phyloP scores from a whole-genome alignment of 2,329 filamentous ascomycete genomes.

The Colletotrichum viniferum region DNA sequence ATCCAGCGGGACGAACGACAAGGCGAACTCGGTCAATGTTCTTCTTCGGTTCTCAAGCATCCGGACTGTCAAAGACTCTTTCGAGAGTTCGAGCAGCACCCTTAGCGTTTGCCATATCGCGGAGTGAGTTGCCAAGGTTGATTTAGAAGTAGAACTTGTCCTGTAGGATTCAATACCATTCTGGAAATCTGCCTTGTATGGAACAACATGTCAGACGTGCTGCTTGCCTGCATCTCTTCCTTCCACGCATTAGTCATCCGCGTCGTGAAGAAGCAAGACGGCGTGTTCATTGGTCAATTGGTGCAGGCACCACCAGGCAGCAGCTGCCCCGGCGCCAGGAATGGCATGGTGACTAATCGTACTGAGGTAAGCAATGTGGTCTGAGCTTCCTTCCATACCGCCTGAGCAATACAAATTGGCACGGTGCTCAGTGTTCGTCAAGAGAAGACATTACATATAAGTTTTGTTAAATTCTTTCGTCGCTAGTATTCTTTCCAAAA shows the following conservation, averaged over 20 bases:
- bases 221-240: not conserved
- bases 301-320: slow-evolving; percentile 2
- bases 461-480: not conserved
- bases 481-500: not conserved
- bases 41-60: not conserved
- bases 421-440: not conserved
- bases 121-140: not conserved
- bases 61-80: not conserved
- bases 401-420: not conserved
- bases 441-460: not conserved
- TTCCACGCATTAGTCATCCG: not conserved
- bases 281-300: not conserved
- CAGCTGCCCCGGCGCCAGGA: not conserved
- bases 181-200: not conserved
- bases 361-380: not conserved
- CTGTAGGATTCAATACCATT: not conserved
- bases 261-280: not conserved
- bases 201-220: not conserved
- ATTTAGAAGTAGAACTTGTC: not conserved
- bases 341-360: not conserved
- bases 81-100: not conserved
- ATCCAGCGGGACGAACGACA: not conserved
- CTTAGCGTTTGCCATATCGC: not conserved
- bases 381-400: not conserved
- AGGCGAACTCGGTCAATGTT: not conserved